These are phyloP conservation scores for Leavenworthia alabamica DNA, from an alignment of 345 rosid species.

Conservation along the genomic window DNA sequence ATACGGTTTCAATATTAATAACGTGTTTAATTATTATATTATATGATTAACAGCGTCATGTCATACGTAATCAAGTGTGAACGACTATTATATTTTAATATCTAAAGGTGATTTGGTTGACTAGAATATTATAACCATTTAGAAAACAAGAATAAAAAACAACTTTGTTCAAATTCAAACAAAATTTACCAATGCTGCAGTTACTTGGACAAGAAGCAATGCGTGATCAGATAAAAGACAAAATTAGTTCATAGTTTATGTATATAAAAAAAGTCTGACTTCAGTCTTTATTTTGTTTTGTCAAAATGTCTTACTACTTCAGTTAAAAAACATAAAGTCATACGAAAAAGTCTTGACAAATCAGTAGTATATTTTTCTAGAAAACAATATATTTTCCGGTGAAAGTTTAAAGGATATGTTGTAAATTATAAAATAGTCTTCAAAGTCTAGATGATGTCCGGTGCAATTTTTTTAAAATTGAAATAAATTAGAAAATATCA, in stretches of 20 bases:
- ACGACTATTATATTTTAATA: background rate
- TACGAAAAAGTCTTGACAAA: no score
- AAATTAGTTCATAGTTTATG: background rate
- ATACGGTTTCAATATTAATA: no score
- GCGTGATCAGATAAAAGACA: background rate
- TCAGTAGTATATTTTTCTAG: no score
- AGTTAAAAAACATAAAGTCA: background rate
- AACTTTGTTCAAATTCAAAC: background rate
- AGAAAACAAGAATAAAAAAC: background rate
- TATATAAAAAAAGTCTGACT: background rate
- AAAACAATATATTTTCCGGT: no score
- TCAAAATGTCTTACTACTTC: background rate
- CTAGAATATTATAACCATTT: background rate
- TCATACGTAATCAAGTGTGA: constrained; percentile 8
- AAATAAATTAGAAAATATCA: no score
- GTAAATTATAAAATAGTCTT: no score
- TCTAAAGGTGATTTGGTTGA: background rate
- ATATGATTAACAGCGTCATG: background rate
- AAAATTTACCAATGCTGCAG: background rate
- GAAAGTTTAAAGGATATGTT: no score
- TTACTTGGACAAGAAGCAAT: constrained; percentile 22
- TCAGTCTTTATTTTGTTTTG: background rate
- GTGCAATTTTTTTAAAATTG: no score
- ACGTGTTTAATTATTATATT: background rate
- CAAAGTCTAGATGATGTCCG: no score